Evolutionary conservation across 352 stramenopile genomes (phyloP), one percentile per base, ranked within the genome.

Genomic region (Pythium biforme): DNA sequence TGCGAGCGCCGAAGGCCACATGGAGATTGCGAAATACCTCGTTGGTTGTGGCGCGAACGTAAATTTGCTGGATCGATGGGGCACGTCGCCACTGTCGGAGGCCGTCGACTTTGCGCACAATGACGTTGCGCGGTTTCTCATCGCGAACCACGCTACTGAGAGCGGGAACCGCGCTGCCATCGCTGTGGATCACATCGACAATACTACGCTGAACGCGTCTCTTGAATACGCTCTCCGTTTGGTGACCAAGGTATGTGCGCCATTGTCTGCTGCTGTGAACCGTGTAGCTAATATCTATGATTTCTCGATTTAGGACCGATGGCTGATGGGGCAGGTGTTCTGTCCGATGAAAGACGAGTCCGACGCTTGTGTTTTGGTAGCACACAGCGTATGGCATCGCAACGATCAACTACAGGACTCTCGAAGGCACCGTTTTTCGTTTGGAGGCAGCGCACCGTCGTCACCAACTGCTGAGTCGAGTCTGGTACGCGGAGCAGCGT

Each of bases 61-160:
- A 15, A 94, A 94, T 33, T 54, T 88, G 34, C 58, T 94, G 12
- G 85, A 94, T 65, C 83, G 85, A 51, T 94, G 83, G 83, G 79
- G 83, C 4, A 91, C 76, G 15, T 91, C 85, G 0, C 73, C 85
- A 3, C 63, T 94, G 17, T 86, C 83, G 0, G 85, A 94, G 49
- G 85, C 85, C 0, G 74, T 92, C 5, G 75, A 88, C 64, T 94
- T 94, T 60, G 83, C 83, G 0, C 85, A 94, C 63, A 90, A 91
- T 53, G 69, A 88, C 5, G 57, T 94, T 14, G 85, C 85, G 3
- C 75, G 79, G 22, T 89, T 87, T 26, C 59, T 94, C 0, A 80
- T 86, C 45, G 72, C 68, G 0, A 79, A 88, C 48, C 75, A 89
- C 33, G 84, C 79, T 9, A 86, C 75, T 3, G 81, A 89, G 49